These are phyloP conservation scores for Akanthomyces dipterigenus DNA, from an alignment of 2,329 filamentous ascomycete species.

Conservation along the genomic window DNA sequence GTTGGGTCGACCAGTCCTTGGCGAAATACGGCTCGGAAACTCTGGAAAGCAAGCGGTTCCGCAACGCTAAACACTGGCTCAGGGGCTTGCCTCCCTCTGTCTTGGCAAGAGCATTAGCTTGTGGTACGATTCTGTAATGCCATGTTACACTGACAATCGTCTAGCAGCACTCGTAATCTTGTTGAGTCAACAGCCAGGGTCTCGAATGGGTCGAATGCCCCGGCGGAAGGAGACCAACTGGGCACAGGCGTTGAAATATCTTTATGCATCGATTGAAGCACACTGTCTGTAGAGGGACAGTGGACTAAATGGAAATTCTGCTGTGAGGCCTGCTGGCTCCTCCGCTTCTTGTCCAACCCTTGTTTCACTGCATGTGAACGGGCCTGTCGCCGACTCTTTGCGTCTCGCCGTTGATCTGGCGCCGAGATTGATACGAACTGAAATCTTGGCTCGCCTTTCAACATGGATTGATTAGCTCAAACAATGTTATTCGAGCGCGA, in stretches of 20 bases:
- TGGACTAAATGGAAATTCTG: not conserved
- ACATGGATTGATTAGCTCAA: no score
- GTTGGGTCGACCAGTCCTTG: constrained; percentile 28
- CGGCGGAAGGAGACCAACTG: not conserved
- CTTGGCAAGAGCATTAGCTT: no score
- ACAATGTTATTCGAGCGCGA: no score
- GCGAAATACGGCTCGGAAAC: constrained; percentile 29
- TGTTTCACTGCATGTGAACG: constrained; percentile 7
- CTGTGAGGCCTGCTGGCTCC: not conserved
- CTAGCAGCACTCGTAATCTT: not conserved
- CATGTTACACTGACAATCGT: not conserved
- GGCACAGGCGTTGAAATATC: not conserved
- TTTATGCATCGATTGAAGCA: not conserved
- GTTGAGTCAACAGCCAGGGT: not conserved
- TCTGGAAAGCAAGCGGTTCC: constrained; percentile 31
- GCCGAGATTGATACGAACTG: not conserved
- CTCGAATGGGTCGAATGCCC: not conserved
- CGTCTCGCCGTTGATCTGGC: not conserved
- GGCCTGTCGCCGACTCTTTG: not conserved
- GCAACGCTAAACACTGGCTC: constrained; percentile 32
- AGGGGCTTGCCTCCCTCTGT: constrained; percentile 19
- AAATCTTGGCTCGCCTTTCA: not conserved
- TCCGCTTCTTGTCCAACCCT: constrained; percentile 4
- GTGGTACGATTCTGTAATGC: no score
- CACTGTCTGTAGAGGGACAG: not conserved